Percentiles rank a stretch among this genome's conserved stretches.
phyloP scores from a whole-genome alignment of 495 filamentous ascomycete species.

The Xanthoparmelia taractica region DNA sequence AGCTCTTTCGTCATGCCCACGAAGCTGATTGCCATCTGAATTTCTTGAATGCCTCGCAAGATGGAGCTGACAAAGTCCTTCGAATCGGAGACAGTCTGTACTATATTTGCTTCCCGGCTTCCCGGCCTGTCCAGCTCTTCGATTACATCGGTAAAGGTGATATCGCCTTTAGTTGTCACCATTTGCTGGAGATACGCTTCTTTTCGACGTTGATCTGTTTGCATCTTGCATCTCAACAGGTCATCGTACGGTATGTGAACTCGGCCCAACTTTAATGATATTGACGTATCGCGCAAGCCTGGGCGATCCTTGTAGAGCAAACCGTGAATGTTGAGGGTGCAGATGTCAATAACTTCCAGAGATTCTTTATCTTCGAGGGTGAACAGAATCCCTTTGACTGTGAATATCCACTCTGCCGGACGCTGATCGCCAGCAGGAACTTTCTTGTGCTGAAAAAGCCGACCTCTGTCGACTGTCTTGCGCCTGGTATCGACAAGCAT shows the following conservation, averaged over 20 bases:
- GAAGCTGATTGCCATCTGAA: slow-evolving; percentile 93
- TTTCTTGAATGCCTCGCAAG: slow-evolving; percentile 85
- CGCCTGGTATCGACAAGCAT: slow-evolving; percentile 83
- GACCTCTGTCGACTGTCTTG: slow-evolving; percentile 83
- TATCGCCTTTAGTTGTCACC: slow-evolving; percentile 43
- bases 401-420: slow-evolving; percentile 92
- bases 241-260: slow-evolving; percentile 90
- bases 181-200: slow-evolving; percentile 28
- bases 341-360: slow-evolving; percentile 82
- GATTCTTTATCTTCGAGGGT: slow-evolving; percentile 76
- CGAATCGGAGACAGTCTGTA: slow-evolving; percentile 83
- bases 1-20: slow-evolving; percentile 77
- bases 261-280: slow-evolving; percentile 83
- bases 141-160: slow-evolving; percentile 65
- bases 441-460: slow-evolving; percentile 79
- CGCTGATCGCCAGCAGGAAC: slow-evolving; percentile 61
- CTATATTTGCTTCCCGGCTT: slow-evolving; percentile 63
- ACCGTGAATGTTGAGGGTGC: slow-evolving; percentile 82
- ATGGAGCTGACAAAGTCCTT: slow-evolving; percentile 88
- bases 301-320: slow-evolving; percentile 82
- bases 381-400: slow-evolving; percentile 76
- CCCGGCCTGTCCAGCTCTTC: slow-evolving; percentile 70
- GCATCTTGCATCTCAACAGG: slow-evolving; percentile 52
- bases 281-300: slow-evolving; percentile 80
- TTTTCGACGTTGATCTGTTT: slow-evolving; percentile 38